phyloP scores from a whole-genome alignment of 2,329 filamentous ascomycete genomes.

The Tolypocladium ovalisporum region DNA sequence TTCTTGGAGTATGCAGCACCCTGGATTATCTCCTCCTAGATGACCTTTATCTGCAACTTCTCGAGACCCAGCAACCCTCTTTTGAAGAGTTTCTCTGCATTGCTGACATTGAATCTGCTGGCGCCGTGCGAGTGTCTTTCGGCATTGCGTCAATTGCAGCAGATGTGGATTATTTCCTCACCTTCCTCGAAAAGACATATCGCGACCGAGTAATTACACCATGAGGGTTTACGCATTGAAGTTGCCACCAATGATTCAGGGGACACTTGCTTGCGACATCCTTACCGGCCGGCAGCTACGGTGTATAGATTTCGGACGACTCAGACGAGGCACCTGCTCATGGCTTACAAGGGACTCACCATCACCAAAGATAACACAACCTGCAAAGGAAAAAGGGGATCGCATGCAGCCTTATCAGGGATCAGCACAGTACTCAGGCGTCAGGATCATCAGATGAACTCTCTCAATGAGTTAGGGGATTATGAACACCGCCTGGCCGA shows the following conservation, averaged over 20 bases:
- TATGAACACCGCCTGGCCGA: too few relatives aligned
- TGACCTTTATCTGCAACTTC: too few relatives aligned
- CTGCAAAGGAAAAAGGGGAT: too few relatives aligned
- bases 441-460: too few relatives aligned
- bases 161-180: slow-evolving; percentile 25
- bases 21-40: too few relatives aligned
- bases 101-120: slow-evolving; percentile 11
- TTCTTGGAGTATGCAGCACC: too few relatives aligned
- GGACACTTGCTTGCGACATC: neutral
- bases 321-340: neutral
- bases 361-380: too few relatives aligned
- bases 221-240: neutral
- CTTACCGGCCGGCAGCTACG: too few relatives aligned
- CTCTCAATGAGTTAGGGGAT: too few relatives aligned
- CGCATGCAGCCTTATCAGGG: too few relatives aligned
- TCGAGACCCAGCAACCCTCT: neutral
- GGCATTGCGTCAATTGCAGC: slow-evolving; percentile 22
- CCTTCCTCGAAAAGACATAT: slow-evolving; percentile 20
- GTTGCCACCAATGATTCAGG: neutral
- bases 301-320: neutral
- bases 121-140: slow-evolving; percentile 27
- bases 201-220: slow-evolving; percentile 12
- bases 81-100: slow-evolving; percentile 9
- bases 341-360: too few relatives aligned
- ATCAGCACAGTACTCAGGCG: too few relatives aligned